Percentiles rank a stretch among this genome's conserved stretches.
Conservation (phyloP, 2,329 filamentous ascomycete genomes). For the Pezicula neosporulosa region DNA sequence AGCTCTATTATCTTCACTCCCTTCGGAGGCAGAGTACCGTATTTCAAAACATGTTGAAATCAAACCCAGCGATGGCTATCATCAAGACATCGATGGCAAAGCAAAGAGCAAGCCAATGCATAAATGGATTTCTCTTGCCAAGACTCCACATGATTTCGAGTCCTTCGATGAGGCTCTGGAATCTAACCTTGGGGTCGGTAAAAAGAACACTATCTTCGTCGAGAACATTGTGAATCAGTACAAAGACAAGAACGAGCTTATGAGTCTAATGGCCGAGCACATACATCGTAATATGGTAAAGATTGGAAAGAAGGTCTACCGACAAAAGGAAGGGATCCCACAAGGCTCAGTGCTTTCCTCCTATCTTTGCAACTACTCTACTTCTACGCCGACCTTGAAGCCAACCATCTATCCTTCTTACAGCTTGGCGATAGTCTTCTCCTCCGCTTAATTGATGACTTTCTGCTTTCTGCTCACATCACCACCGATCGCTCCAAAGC, state of each 20-base stretch:
- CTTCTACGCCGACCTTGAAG: slow-evolving; percentile 89
- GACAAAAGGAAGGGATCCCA: slow-evolving; percentile 85
- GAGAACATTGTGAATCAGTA: slow-evolving; percentile 59
- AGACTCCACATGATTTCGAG: slow-evolving; percentile 19
- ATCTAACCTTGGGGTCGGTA: slow-evolving; percentile 27
- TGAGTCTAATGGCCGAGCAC: slow-evolving; percentile 73
- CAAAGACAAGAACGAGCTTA: slow-evolving; percentile 55
- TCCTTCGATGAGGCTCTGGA: slow-evolving; percentile 26
- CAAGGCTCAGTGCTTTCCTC: slow-evolving; percentile 89
- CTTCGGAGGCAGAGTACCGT: slow-evolving; percentile 58
- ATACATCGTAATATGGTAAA: slow-evolving; percentile 83
- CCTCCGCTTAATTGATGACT: slow-evolving; percentile 86
- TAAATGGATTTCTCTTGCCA: slow-evolving; percentile 26
- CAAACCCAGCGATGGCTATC: slow-evolving; percentile 37
- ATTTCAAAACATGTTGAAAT: slow-evolving; percentile 75
- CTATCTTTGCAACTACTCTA: slow-evolving; percentile 90
- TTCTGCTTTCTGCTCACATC: slow-evolving; percentile 84
- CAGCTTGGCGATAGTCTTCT: slow-evolving; percentile 58
- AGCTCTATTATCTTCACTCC: slow-evolving; percentile 57
- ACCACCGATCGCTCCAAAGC: slow-evolving; percentile 68
- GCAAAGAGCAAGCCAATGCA: slow-evolving; percentile 19
- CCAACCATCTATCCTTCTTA: slow-evolving; percentile 65
- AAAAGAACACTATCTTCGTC: slow-evolving; percentile 70
- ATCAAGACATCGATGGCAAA: slow-evolving; percentile 1
- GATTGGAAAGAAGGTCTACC: slow-evolving; percentile 83